Evolutionary conservation across 2,329 filamentous ascomycete genomes (phyloP).

Genomic region (Neopestalotiopsis sp.): DNA sequence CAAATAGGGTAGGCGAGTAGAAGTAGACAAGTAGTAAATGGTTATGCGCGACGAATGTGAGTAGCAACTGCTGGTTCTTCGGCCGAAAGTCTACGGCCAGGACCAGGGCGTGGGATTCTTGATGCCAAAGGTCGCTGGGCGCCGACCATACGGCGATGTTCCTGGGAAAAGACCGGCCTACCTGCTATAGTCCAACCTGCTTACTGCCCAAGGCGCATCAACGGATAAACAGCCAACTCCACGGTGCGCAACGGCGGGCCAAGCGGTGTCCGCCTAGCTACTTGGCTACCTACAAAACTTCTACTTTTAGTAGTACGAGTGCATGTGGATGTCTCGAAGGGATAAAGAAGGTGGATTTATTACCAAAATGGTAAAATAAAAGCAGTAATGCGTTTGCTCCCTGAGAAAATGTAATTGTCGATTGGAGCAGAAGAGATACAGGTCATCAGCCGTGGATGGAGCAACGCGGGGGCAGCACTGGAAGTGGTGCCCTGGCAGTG

Average conservation of each 20-base stretch:
- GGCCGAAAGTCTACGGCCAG: not conserved
- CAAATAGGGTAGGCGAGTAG: too few relatives aligned
- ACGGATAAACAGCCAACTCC: slow-evolving; percentile 1
- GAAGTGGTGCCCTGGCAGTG: not conserved
- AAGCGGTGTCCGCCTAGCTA: not conserved
- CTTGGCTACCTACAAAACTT: not conserved
- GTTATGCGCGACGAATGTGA: not conserved
- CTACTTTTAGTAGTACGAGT: not conserved
- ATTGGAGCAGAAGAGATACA: not conserved
- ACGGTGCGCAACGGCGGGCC: not conserved
- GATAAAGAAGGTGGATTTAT: not conserved
- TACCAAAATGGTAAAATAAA: not conserved
- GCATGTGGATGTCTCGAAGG: not conserved
- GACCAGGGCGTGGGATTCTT: not conserved
- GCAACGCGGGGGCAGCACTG: not conserved
- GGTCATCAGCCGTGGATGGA: not conserved
- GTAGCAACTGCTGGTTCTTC: not conserved
- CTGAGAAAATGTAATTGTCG: not conserved
- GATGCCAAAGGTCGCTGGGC: not conserved
- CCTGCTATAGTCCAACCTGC: not conserved
- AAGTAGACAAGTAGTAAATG: not conserved
- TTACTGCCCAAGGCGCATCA: not conserved
- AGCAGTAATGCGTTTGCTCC: not conserved
- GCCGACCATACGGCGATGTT: not conserved
- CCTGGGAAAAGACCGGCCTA: not conserved